Base-by-base conservation (phyloP, 768 basidiomycete genomes). In the Tephrocybe sp. region DNA sequence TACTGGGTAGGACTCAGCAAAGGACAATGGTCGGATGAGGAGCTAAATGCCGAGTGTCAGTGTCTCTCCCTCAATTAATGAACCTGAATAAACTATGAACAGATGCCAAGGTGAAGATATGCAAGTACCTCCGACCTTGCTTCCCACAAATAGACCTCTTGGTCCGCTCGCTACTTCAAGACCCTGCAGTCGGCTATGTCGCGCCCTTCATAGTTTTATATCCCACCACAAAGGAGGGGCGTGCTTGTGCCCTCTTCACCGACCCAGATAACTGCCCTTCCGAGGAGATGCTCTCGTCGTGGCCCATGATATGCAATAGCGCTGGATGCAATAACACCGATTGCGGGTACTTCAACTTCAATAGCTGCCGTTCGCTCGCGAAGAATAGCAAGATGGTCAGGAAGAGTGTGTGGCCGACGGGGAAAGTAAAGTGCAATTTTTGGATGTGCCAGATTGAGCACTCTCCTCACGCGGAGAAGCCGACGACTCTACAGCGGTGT, bases 1-100 rank as follows among this genome's bases (percentile, higher is more conserved):
- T 65, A 67, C 39, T 66, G 67, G 64, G 61, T 49, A 7, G 60
- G 48, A 20, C 50, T 65, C 14, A 62, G 62, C 44, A 53, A 56
- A 51, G 58, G 52, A 0, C 11, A 56, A 33, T 59, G 58, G 58
- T 53, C 58, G 21, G 34, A 55, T 14, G 52, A 45, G 28, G 62
- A 60, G 44, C 47, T 51, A 14, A 26, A 52, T 24, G 44, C 39
- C 33, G 45, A 53, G 50, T 60, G 62, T 63, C 39, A 50, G 45
- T 45, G n/a, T 24, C 12, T 34, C 11, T 32, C 11, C 37, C 38
- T 39, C 30, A 7, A 1, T 4, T 10, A 30, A 12, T 3, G 23
- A 3, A 34, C 10, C 21, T 11, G 34, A 21, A 7, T 30, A 12
- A 23, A 32, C 15, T 8, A 20, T 5, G 17, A n/a, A 32, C 38